Evolutionary conservation across 2,329 filamentous ascomycete genomes (phyloP).

Genomic region (Alternaria ventricosa): DNA sequence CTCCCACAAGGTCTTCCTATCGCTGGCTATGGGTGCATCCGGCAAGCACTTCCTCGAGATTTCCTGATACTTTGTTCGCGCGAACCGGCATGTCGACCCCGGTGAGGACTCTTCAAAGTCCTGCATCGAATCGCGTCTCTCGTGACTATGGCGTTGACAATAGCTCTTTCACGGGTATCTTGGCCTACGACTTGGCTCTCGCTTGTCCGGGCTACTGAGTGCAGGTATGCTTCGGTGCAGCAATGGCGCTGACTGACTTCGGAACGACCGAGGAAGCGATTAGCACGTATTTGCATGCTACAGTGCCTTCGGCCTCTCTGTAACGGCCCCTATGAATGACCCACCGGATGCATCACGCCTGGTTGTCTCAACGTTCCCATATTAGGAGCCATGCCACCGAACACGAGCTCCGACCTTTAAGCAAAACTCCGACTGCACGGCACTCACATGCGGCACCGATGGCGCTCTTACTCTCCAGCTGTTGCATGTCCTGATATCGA

Average conservation of each 20-base stretch:
- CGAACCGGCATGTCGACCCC: background rate
- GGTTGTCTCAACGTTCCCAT: slow-evolving; percentile 3
- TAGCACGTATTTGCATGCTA: slow-evolving; percentile 16
- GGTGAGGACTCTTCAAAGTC: slow-evolving; percentile 3
- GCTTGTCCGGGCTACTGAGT: background rate
- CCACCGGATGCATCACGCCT: slow-evolving; percentile 1
- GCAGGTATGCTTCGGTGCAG: slow-evolving; percentile 10
- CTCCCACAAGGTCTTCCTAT: slow-evolving; percentile 8
- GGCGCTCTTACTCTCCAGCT: slow-evolving; percentile 18
- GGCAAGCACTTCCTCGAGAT: slow-evolving; percentile 2
- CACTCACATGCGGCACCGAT: slow-evolving; percentile 6
- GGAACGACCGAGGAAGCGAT: slow-evolving; percentile 2
- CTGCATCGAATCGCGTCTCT: slow-evolving; percentile 13
- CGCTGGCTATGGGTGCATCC: slow-evolving; percentile 4
- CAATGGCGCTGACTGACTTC: slow-evolving; percentile 23
- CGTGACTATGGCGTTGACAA: slow-evolving; percentile 17
- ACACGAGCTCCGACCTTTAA: background rate
- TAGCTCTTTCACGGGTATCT: background rate
- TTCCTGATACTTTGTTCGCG: background rate
- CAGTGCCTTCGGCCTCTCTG: background rate
- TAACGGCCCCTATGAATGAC: background rate
- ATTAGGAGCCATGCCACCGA: background rate
- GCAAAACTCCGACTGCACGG: slow-evolving; percentile 16
- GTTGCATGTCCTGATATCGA: slow-evolving; percentile 33
- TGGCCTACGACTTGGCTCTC: background rate